Percentiles rank a stretch among this genome's conserved stretches.
Conservation (phyloP, 2,329 filamentous ascomycete genomes). For the Pyrenochaeta sp. region DNA sequence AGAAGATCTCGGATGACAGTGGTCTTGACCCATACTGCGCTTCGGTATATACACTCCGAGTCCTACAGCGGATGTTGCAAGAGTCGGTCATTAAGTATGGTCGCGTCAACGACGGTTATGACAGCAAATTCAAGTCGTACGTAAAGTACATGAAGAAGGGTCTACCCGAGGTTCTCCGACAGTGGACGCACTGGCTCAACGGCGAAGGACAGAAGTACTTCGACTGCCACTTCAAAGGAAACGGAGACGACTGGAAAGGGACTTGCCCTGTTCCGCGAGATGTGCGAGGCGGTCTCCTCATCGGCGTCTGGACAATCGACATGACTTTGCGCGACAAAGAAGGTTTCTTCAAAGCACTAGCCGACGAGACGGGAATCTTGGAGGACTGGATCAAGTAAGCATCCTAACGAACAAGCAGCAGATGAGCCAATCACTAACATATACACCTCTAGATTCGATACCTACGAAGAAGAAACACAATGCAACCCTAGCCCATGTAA, state of each 20-base stretch:
- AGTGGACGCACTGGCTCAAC: neutral
- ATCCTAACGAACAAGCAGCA: neutral
- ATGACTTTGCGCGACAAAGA: slow-evolving; percentile 6
- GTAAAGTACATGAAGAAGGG: slow-evolving; percentile 12
- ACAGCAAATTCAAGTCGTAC: slow-evolving; percentile 10
- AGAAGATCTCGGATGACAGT: slow-evolving; percentile 5
- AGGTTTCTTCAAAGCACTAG: slow-evolving; percentile 8
- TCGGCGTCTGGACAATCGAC: slow-evolving; percentile 10
- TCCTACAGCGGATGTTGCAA: slow-evolving; percentile 1
- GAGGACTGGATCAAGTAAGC: slow-evolving; percentile 10
- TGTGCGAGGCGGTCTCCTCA: slow-evolving; percentile 6
- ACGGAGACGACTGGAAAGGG: slow-evolving; percentile 7
- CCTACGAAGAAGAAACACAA: slow-evolving; percentile 3
- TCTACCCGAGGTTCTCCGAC: slow-evolving; percentile 1
- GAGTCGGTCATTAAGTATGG: slow-evolving; percentile 7
- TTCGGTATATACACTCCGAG: slow-evolving; percentile 2
- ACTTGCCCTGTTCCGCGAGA: slow-evolving; percentile 3
- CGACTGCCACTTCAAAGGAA: slow-evolving; percentile 5
- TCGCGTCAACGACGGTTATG: slow-evolving; percentile 11
- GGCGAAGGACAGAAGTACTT: slow-evolving; percentile 4
- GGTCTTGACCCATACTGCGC: slow-evolving; percentile 3
- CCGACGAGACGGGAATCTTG: slow-evolving; percentile 8
- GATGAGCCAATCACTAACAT: no score
- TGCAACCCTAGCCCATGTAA: slow-evolving; percentile 8
- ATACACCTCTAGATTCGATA: neutral